Evolutionary conservation across 2,329 filamentous ascomycete species (phyloP), one percentile per base, ranked within the genome.

Genomic region (Chlorencoelia australis): DNA sequence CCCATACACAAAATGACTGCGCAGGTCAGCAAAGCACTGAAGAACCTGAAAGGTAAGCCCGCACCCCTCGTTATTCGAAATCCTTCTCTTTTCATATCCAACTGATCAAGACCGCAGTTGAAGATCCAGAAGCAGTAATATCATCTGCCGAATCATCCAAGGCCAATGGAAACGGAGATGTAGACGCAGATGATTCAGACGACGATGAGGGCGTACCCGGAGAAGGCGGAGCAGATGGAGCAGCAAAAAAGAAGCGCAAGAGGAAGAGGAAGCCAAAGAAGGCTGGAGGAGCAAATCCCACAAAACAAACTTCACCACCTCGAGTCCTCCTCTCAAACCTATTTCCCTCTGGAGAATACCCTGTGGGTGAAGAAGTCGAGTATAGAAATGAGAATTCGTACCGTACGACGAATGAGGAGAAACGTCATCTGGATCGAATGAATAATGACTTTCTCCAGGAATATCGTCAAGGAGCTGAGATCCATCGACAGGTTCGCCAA

Each of bases 401-500:
- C 59, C 76, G 86, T 39, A 91, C 82, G 3, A 93, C 85, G 9
- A 77, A 69, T 58, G 85, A 89, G 60, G 86, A 93, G 67, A 87
- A 88, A 65, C 74, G 84, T 35, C 76, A 89, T 53, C 68, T 88
- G 36, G 82, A 88, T 59, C 82, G 82, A 53, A 75, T 86, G 65
- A 81, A 86, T 59, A 77, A 74, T 49, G 80, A 88, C 45, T 88
- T 85, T 64, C 62, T 93, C 35, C 68, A 71, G 42, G 85, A 93
- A 53, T 93, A 88, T 59, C 79, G 86, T 43, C 74, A 88, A 52
- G 85, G 76, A 30, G 83, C 85, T n/a, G 85, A 93, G 62, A 75
- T 85, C n/a, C 86, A 94, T 59, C 77, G 86, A 39, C 82, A 93
- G 57, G 85, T 91, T 39, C 79, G 86, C 33, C 79, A 86, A 59